Evolutionary conservation across 805 yeast species (phyloP).

Genomic region (Pichia thaimueangensis): DNA sequence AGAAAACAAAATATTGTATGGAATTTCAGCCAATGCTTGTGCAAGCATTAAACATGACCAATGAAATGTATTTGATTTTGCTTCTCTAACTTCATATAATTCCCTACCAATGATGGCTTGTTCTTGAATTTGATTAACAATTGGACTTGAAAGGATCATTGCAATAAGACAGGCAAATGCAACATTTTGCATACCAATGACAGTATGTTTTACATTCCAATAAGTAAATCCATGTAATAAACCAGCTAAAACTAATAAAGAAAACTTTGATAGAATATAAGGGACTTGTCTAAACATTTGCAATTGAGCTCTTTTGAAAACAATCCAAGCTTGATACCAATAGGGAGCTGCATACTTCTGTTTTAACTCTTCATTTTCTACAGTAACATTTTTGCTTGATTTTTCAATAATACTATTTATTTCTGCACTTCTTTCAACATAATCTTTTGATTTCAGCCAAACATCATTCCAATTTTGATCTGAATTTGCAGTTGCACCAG

Average conservation of each 20-base stretch:
- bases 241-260: conserved; percentile 34
- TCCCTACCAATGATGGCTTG: conserved; percentile 53
- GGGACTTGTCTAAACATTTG: conserved; percentile 44
- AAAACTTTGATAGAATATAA: conserved; percentile 43
- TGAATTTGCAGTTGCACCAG: conserved; percentile 69
- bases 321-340: conserved; percentile 30
- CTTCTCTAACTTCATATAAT: conserved; percentile 63
- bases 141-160: conserved; percentile 51
- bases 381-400: conserved; percentile 2
- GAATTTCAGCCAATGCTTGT: conserved; percentile 52
- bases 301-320: conserved; percentile 32
- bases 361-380: conserved; percentile 14
- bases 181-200: conserved; percentile 54
- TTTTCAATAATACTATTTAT: conserved; percentile 25
- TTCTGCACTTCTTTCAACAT: conserved; percentile 21
- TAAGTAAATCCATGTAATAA: conserved; percentile 51
- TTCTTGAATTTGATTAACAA: conserved; percentile 59
- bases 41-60: conserved; percentile 56
- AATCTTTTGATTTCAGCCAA: conserved; percentile 41
- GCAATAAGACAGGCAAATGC: conserved; percentile 47
- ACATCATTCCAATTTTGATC: conserved; percentile 55
- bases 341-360: conserved; percentile 42
- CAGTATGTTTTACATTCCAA: conserved; percentile 47
- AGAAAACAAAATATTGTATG: conserved; percentile 45
- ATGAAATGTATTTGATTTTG: conserved; percentile 64